Conservation (phyloP, 1,284 basidiomycete genomes). For the Xerocomus amazonicus region DNA sequence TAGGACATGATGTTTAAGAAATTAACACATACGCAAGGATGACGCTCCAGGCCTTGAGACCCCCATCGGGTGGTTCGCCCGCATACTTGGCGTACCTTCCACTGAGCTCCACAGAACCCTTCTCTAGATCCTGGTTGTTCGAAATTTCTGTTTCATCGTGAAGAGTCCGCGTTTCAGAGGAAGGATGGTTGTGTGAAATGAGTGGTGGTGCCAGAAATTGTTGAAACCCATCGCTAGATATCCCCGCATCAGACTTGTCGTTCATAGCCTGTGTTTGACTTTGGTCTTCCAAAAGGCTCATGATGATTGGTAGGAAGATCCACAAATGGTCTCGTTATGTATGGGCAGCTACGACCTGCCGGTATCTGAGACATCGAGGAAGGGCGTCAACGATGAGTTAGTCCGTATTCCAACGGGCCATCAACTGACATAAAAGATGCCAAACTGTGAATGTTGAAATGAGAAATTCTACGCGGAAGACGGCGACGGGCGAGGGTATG, state of each 20-base stretch:
- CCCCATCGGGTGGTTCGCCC: conserved; percentile 44
- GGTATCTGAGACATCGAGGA: neutral
- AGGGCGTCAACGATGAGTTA: neutral
- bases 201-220: neutral
- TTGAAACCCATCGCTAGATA: neutral
- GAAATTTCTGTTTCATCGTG: neutral
- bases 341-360: neutral
- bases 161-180: conserved; percentile 9
- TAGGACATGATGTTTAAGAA: neutral
- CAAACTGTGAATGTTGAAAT: no score
- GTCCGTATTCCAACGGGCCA: neutral
- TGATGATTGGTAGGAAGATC: neutral
- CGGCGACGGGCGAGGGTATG: neutral
- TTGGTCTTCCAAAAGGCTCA: conserved; percentile 4
- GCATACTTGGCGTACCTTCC: conserved; percentile 25
- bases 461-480: no score
- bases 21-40: conserved; percentile 39
- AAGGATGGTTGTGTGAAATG: neutral
- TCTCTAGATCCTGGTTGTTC: conserved; percentile 6
- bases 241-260: neutral
- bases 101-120: neutral
- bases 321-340: neutral
- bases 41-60: conserved; percentile 50
- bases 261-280: neutral
- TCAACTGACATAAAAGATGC: neutral